Evolutionary conservation across 805 yeast genomes (phyloP), one percentile per base, ranked within the genome.

Genomic region (Scheffersomyces ergatensis): DNA sequence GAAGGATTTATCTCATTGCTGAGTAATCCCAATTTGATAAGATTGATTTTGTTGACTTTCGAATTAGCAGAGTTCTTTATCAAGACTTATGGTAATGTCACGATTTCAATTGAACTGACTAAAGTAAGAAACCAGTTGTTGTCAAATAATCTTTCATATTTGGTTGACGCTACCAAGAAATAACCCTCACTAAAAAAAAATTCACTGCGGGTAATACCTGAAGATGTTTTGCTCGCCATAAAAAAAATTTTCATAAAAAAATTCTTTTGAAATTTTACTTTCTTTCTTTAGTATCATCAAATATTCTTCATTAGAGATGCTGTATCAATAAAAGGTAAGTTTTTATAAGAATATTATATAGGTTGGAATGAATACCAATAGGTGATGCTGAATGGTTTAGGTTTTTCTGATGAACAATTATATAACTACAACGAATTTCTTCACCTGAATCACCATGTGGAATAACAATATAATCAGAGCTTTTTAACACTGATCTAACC

Each of bases 391-490:
- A n/a, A 7, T 21, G 24, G 24, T 7, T 21, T 21, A 21, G 24
- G 26, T 40, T 47, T 38, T 39, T 25, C 40, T 62, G 70, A 65
- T 64, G 70, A 64, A 62, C 50, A 45, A 46, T 48, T 50, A 51
- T 46, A 45, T 47, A 49, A 57, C 55, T 47, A 59, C 63, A 58
- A 65, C 69, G 85, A 79, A 80, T 80, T 80, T 80, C 85, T 80
- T 80, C 85, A 79, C 76, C 85, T 79, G 83, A 79, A 76, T 51
- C 57, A 56, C 67, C 72, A 61, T 75, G 77, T 75, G 68, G 83
- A 76, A 73, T 72, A 75, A 60, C 56, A 52, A 64, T 60, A 70
- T 65, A 67, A 55, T 57, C 83, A 74, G 80, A 75, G 85, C 85
- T 80, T 80, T 80, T 80, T 80, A 80, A 80, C 84, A 76, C 85